A percentile compares a stretch with the other conserved stretches of the same genome.
phyloP scores from a whole-genome alignment of 1,139 yeast species.

The Zygoascus hellenicus region DNA sequence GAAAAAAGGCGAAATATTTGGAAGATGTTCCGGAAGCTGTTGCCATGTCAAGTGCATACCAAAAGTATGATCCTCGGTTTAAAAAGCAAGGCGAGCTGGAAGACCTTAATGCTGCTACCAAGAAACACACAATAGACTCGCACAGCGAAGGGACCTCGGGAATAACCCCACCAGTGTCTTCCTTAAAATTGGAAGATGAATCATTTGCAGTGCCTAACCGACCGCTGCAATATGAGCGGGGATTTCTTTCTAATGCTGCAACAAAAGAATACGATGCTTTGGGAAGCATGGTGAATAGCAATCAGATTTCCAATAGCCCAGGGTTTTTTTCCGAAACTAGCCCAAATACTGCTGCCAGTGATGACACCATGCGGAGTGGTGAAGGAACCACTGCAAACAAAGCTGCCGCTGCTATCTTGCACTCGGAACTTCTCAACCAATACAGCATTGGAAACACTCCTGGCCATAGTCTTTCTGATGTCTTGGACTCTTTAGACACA shows the following conservation, averaged over 20 bases:
- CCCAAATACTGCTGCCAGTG: conserved; percentile 23
- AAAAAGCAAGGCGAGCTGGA: neutral
- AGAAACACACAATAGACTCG: neutral
- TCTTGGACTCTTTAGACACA: conserved; percentile 7
- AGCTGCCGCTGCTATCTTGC: conserved; percentile 13
- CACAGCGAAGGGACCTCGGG: conserved; percentile 1
- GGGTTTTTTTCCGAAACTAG: conserved; percentile 25
- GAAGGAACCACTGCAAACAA: conserved; percentile 9
- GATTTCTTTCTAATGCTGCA: conserved; percentile 67
- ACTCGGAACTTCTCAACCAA: conserved; percentile 15
- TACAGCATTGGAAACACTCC: conserved; percentile 14
- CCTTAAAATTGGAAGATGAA: conserved; percentile 6
- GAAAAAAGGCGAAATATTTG: conserved; percentile 77
- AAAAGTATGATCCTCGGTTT: conserved; percentile 22
- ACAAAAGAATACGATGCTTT: conserved; percentile 73
- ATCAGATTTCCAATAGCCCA: conserved; percentile 13
- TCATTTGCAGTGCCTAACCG: neutral
- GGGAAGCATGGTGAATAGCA: conserved; percentile 40
- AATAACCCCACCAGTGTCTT: conserved; percentile 4
- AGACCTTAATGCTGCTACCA: neutral
- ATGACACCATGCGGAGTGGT: conserved; percentile 18
- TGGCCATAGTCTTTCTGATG: conserved; percentile 10
- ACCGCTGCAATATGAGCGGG: neutral
- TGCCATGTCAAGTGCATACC: conserved; percentile 17
- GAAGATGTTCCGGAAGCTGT: conserved; percentile 28